phyloP scores from a whole-genome alignment of 2,329 filamentous ascomycete species.

The Fusarium nanum region DNA sequence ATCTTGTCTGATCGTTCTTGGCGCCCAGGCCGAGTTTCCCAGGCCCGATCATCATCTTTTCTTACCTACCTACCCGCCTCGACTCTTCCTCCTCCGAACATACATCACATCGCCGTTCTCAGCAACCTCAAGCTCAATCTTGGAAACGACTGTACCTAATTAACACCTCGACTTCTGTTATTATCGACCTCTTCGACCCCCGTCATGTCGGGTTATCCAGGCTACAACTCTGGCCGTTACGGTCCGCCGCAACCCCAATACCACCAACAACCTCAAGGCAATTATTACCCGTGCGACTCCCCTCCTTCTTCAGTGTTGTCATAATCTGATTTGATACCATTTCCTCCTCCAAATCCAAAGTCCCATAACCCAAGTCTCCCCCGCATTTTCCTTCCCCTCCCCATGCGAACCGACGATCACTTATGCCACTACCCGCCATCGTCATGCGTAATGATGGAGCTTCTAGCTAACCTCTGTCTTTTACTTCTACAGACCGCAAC shows the following conservation, averaged over 20 bases:
- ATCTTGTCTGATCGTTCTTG: conserved; percentile 35
- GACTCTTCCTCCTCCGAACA: conserved; percentile 23
- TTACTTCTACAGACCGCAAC: conserved; percentile 53
- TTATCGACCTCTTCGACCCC: conserved; percentile 8
- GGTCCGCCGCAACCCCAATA: conserved; percentile 51
- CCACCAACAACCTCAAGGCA: conserved; percentile 48
- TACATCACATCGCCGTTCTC: conserved; percentile 1
- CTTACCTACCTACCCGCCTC: conserved; percentile 18
- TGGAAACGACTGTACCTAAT: not conserved
- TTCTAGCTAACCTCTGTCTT: conserved; percentile 39
- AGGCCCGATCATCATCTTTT: conserved; percentile 16
- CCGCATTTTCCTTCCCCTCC: conserved; percentile 12
- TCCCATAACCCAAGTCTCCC: conserved; percentile 8
- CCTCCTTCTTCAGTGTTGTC: conserved; percentile 2
- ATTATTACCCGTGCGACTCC: conserved; percentile 64
- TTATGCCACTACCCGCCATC: conserved; percentile 13
- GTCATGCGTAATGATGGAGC: conserved; percentile 9
- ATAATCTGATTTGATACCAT: conserved; percentile 15
- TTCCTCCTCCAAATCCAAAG: conserved; percentile 30
- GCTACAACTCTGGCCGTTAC: conserved; percentile 63
- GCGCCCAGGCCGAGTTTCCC: conserved; percentile 36
- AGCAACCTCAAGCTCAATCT: conserved; percentile 8
- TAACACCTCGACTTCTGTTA: not conserved
- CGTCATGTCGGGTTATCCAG: conserved; percentile 72
- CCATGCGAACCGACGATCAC: conserved; percentile 17